Evolutionary conservation across 805 yeast species (phyloP), one percentile per base, ranked within the genome.

Genomic region (Kodamaea laetipori): DNA sequence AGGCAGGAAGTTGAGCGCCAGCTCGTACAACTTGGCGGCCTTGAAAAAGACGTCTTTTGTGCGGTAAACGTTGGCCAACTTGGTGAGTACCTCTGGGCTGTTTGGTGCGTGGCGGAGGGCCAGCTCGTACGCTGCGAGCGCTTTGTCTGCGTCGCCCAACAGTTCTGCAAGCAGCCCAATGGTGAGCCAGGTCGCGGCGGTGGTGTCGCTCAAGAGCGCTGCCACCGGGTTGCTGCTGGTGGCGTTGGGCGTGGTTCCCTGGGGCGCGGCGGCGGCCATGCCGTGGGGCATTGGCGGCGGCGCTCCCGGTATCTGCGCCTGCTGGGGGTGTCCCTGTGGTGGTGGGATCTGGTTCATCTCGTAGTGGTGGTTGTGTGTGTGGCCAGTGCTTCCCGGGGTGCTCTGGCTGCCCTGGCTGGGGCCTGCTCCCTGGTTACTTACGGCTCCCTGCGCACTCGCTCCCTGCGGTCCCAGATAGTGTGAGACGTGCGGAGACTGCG

Each of bases 21-120:
- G 78, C 64, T 92, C 95, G 67, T 89, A 92, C 50, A 89, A 77
- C 62, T 94, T 98, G 10, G 96, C 95, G 11, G 98, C 98, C 62
- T 89, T 88, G 52, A 88, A 86, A 57, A 90, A 94, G 63, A 87
- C 86, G 62, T 92, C 97, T 48, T 90, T 75, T 13, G 90, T 81
- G 43, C 97, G 80, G 66, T 89, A 92, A 23, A 90, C 76, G 62
- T 88, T 89, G 38, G 97, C 98, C 49, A 92, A 68, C 41, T 89
- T 84, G 37, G 90, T 85, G 48, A 92, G 71, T 2, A 94, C 92
- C 44, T 86, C 88, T 1, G 95, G 82, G 48, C 89, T 84, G 64
- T 86, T 84, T 26, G 96, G 97, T 30, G 86, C 80, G 63, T 86
- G 89, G 57, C 90, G 80, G 47, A 94, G 72, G 7, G 96, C 95